These are phyloP conservation scores for Tylopilus orsonianus DNA, from an alignment of 1,284 basidiomycete genomes.

Conservation along the genomic window DNA sequence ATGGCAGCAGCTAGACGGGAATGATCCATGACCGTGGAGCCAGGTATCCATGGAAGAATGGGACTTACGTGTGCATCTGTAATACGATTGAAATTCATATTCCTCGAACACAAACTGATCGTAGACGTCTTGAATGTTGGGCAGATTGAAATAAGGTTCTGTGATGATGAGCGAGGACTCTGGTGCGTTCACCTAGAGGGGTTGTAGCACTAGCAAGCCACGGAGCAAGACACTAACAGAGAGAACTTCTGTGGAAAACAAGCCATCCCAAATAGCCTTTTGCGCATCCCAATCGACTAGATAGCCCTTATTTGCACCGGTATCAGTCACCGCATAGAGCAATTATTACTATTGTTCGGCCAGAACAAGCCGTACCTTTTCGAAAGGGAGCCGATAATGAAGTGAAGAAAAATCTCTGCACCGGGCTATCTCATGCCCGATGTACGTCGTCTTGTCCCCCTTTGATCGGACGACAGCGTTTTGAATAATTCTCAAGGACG, in stretches of 20 bases:
- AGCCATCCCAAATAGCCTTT: conserved; percentile 86
- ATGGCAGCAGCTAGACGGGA: conserved; percentile 67
- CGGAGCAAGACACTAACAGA: conserved; percentile 48
- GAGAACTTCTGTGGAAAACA: conserved; percentile 72
- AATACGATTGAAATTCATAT: conserved; percentile 87
- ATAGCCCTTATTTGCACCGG: conserved; percentile 63
- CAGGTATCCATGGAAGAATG: conserved; percentile 17
- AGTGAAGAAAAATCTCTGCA: conserved; percentile 80
- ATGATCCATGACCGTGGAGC: conserved; percentile 19
- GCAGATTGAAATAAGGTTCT: conserved; percentile 91
- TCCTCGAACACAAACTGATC: conserved; percentile 96
- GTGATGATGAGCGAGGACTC: conserved; percentile 81
- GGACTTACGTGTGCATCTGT: conserved; percentile 75
- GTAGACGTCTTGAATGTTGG: conserved; percentile 87
- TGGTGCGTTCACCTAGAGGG: conserved; percentile 64
- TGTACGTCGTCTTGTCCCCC: conserved; percentile 74
- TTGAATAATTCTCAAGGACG: conserved; percentile 57
- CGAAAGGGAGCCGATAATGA: conserved; percentile 80
- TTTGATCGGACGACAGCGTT: conserved; percentile 83
- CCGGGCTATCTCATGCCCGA: conserved; percentile 76
- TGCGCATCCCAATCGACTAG: conserved; percentile 91
- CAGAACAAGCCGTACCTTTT: conserved; percentile 60
- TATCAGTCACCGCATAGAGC: conserved; percentile 11
- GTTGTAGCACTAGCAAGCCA: conserved; percentile 1
- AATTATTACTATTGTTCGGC: conserved; percentile 1